Evolutionary conservation across 192 early-diverging fungal species (phyloP), one percentile per base, ranked within the genome.

Genomic region (Coemansia sp.): DNA sequence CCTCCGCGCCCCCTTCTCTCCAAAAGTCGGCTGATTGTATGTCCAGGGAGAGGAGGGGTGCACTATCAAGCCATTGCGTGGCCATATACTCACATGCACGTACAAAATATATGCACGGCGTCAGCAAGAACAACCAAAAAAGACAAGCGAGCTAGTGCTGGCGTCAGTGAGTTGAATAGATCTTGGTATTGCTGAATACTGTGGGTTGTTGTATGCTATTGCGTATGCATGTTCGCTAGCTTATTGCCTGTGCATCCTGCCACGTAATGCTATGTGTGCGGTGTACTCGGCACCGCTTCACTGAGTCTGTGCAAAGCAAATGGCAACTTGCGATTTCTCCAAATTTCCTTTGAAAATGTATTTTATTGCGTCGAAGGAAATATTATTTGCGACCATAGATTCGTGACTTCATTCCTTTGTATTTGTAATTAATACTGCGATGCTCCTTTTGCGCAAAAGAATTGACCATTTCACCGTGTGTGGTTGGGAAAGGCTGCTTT

Each of bases 81-180:
- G 62, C 53, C 29, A 65, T 63, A 53, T 61, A 61, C 41, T 24
- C 51, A 39, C 41, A 38, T 65, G 63, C 66, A 45, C 53, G 62
- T 69, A 62, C 45, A 48, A 47, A 50, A 62, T 57, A 69, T 69
- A 57, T 69, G 47, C 67, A 59, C 19, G 59, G 60, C 59, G 60
- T 23, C 12, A 17, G 25, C 17, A 23, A 25, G 21, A 52, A 43
- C 5, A 45, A 3, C 5, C 45, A 48, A 23, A 53, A 62, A 43
- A 5, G 11, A 51, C 27, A 11, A 24, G 8, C 27, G 39, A 43
- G 6, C 38, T 19, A 38, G 19, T 22, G n/a, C 38, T 19, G 7
- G 19, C 41, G 41, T 15, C 41, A 43, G 41, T 15, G 41, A 43
- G 41, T 43, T 43, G 15, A 15, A 43, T 15, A 43, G 15, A 43